Evolutionary conservation across 345 rosid genomes (phyloP).

Genomic region (Brassica nigra): DNA sequence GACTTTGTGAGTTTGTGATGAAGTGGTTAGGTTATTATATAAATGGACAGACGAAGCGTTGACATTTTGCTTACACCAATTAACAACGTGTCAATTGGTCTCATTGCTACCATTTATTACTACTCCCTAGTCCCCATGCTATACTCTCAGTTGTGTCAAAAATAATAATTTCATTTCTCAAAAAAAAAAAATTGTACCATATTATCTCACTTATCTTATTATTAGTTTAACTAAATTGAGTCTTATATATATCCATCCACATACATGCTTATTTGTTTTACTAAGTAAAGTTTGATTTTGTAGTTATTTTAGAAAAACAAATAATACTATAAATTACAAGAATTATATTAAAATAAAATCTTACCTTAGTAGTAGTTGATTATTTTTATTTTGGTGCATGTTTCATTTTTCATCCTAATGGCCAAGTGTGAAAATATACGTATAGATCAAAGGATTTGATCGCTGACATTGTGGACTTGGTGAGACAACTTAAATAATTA

Average conservation of each 20-base stretch:
- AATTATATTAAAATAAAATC: no score
- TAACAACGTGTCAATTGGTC: slow-evolving; percentile 39
- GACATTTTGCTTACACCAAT: slow-evolving; percentile 35
- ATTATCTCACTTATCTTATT: no score
- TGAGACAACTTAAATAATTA: background rate
- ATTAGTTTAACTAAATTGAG: no score
- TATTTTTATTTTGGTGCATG: background rate
- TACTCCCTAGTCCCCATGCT: no score
- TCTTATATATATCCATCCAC: no score
- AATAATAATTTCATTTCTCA: background rate
- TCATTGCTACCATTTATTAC: slow-evolving; percentile 20
- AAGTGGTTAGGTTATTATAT: slow-evolving; percentile 37
- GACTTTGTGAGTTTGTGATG: background rate
- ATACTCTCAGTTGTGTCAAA: no score
- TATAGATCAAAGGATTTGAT: slow-evolving; percentile 8
- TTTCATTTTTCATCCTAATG: background rate
- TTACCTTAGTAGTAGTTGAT: background rate
- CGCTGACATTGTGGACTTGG: slow-evolving; percentile 35
- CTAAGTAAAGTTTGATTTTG: no score
- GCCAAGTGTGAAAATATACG: background rate
- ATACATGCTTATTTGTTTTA: no score
- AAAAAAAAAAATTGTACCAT: no score
- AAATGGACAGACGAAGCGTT: slow-evolving; percentile 34
- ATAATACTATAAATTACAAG: no score
- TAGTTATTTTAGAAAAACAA: no score